Conservation (phyloP, 441 rosid genomes). For the Syzygium syzygioides region DNA sequence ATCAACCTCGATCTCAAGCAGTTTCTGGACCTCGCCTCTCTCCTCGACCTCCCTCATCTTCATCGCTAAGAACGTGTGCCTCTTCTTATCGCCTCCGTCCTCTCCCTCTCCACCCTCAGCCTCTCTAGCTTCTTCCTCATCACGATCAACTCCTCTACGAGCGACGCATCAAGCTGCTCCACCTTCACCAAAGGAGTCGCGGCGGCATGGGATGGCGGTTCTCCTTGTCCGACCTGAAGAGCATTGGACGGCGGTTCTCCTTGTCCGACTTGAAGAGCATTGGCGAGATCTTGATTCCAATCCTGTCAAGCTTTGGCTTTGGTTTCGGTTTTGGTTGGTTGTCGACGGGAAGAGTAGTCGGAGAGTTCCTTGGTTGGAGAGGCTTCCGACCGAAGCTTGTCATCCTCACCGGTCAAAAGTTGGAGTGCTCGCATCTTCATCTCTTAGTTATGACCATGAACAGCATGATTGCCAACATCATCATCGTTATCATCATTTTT, state of each 20-base stretch:
- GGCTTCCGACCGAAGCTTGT: slow-evolving; percentile 40
- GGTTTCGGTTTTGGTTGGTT: background rate
- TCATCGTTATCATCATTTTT: background rate
- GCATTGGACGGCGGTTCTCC: slow-evolving; percentile 7
- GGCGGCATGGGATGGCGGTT: too few species aligned
- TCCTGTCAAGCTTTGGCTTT: slow-evolving; percentile 18
- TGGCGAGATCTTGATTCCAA: slow-evolving; percentile 1
- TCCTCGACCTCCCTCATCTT: slow-evolving; percentile 35
- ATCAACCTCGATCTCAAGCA: slow-evolving; percentile 62
- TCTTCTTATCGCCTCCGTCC: slow-evolving; percentile 37
- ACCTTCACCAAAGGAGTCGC: too few species aligned
- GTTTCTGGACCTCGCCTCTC: slow-evolving; percentile 47
- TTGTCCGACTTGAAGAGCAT: slow-evolving; percentile 22
- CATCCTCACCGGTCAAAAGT: background rate
- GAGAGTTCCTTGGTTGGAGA: slow-evolving; percentile 49
- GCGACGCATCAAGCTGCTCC: too few species aligned
- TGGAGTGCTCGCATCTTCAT: background rate
- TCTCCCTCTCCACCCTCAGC: slow-evolving; percentile 47
- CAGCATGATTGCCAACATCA: rapidly evolving
- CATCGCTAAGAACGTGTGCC: slow-evolving; percentile 28
- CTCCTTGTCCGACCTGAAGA: slow-evolving; percentile 33
- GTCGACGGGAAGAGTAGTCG: background rate
- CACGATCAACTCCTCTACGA: too few species aligned
- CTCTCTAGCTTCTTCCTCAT: slow-evolving; percentile 61
- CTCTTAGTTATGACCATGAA: background rate